Base-by-base conservation (phyloP, 1,284 basidiomycete genomes). In the Moesziomyces sp. region DNA sequence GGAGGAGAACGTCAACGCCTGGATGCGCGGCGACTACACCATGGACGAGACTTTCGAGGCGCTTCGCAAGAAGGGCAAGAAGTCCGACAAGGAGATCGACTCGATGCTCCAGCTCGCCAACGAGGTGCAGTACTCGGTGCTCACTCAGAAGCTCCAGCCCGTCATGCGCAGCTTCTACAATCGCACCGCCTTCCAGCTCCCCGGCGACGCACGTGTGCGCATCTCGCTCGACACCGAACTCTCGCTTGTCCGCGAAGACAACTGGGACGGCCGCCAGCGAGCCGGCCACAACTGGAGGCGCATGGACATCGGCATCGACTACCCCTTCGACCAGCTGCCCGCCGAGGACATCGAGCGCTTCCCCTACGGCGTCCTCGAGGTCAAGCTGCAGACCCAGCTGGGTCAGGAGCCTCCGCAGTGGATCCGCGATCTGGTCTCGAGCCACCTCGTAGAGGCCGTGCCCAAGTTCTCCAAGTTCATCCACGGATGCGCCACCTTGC, bases 111-210 rank as follows among this genome's bases (percentile, higher is more conserved):
- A 97, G 86, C 89, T 99, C 35, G 96, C 97, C 23, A 93, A 90
- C 78, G 96, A 99, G 86, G 92, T 99, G 13, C 96, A 99, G 84
- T 97, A 98, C 85, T 89, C 91, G 3, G 87, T 97, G 35, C 85
- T 94, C 61, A 92, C 91, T n/a, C 90, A 93, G 84, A 90, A 91
- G 75, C 87, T 99, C 26, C 85, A 87, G 58, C 52, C 79, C 91
- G 96, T 97, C 45, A 91, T 97, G 91, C 89, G 96, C 35, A 94
- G 94, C n/a, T 99, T 98, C 87, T 99, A 99, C 87, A 97, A 98
- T 84, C 92, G 96, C 53, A 99, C 97, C 9, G 96, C 96, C 0
- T 99, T 99, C 88, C 96, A 99, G 86, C 89, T 99, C 24, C 97
- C 97, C 10, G 96, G 97, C 21, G 97, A 99, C 83, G 96, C 97